Evolutionary conservation across 768 basidiomycete genomes (phyloP), one percentile per base, ranked within the genome.

Genomic region (Phylloporus sp.): DNA sequence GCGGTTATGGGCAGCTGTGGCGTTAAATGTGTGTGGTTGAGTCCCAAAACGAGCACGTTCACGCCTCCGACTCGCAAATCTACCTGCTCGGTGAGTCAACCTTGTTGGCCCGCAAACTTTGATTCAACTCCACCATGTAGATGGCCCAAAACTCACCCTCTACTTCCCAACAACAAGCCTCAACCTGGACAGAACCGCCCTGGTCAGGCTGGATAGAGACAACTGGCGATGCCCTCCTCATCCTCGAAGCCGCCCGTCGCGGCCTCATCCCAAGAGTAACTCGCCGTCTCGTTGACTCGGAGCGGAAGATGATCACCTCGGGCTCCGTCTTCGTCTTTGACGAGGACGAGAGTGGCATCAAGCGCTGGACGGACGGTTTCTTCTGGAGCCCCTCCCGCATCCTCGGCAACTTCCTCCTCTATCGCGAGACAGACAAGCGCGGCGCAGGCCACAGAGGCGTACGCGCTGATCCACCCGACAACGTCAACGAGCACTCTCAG

Each of bases 261-360:
- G 93, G 93, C 23, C 80, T 94, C 60, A 93, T 97, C 32, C 94
- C 94, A 9, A 79, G 92, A 51, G 91, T 98, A 22, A 95, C 93
- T 29, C 82, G 95, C 36, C 83, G 95, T 35, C 81, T 98, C 45
- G 90, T 93, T 55, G 95, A 97, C 66, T 80, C 88, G 28, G 95
- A 98, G 69, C 81, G 92, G 51, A 86, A 84, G 63, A 91, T 95
- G 86, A 94, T 98, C 67, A 85, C 85, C 16, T 89, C 86, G 6
- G 95, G 95, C 50, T 89, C 88, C 7, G 92, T 98, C 11, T 98
- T 97, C 62, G 95, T 97, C 58, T 98, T 97, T 64, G 92, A 98
- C 69, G 95, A 97, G 74, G 88, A 92, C 62, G 93, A 95, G 72
- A 92, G 90, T 63, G 93, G 94, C 24, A 98, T 98, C 74, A 95